Conservation (phyloP, 257 asterid genomes). For the Oldenlandia corymbosa region DNA sequence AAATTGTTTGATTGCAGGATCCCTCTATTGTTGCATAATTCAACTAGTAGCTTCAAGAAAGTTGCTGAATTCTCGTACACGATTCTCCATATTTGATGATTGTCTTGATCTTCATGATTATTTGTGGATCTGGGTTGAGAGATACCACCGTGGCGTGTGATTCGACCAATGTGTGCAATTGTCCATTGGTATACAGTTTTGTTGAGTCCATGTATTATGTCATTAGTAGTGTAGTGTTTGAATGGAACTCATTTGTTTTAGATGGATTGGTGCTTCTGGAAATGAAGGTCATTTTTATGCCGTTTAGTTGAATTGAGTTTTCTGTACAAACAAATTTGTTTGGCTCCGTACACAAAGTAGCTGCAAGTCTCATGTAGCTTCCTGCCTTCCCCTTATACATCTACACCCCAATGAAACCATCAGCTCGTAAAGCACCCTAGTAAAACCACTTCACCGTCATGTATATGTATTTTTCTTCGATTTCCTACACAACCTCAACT, state of each 20-base stretch:
- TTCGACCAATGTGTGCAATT: conserved; percentile 13
- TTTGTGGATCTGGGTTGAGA: conserved; percentile 9
- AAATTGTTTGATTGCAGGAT: conserved; percentile 25
- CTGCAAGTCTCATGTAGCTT: no score
- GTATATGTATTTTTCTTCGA: no score
- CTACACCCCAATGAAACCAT: no score
- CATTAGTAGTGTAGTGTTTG: conserved; percentile 7
- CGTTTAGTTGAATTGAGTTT: not conserved
- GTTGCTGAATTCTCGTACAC: conserved; percentile 9
- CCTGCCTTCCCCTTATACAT: no score
- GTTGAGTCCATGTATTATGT: conserved; percentile 1
- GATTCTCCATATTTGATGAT: not conserved
- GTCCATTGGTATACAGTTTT: not conserved
- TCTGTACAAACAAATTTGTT: not conserved
- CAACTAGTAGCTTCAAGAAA: conserved; percentile 5
- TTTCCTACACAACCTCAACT: no score
- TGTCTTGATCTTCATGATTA: conserved; percentile 11
- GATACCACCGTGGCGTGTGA: not conserved
- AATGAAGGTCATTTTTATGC: conserved; percentile 4
- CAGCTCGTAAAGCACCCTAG: no score
- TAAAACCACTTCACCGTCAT: no score
- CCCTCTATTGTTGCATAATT: conserved; percentile 28
- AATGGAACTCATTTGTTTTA: not conserved
- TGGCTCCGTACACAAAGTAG: not conserved
- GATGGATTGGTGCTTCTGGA: not conserved